Conservation (phyloP, 2,329 filamentous ascomycete species). For the Ophioceras dolichostomum region DNA sequence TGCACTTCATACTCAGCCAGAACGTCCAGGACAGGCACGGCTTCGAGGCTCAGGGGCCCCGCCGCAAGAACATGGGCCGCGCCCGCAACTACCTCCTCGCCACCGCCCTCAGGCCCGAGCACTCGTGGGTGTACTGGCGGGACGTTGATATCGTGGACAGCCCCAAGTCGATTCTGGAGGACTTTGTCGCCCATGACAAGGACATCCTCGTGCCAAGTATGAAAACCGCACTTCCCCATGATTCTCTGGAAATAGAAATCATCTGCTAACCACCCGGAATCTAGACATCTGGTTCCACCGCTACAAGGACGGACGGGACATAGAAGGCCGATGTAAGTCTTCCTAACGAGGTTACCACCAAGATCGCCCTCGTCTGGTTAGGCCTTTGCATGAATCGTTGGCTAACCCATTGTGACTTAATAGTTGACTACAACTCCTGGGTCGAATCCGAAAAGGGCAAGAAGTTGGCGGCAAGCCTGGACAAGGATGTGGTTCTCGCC, state of each 20-base stretch:
- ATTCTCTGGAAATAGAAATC: too few relatives aligned
- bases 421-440: constrained; percentile 99
- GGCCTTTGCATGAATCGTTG: not conserved
- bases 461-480: constrained; percentile 58
- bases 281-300: constrained; percentile 95
- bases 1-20: constrained; percentile 64
- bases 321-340: constrained; percentile 85
- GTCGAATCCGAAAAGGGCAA: constrained; percentile 80
- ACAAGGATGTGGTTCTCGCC: constrained; percentile 73
- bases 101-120: constrained; percentile 76
- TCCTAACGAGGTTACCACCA: too few relatives aligned
- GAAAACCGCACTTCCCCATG: constrained; percentile 19
- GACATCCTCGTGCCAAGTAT: constrained; percentile 92
- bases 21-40: constrained; percentile 72
- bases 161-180: constrained; percentile 77
- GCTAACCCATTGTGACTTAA: constrained; percentile 2
- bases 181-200: constrained; percentile 86
- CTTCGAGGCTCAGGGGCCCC: constrained; percentile 77
- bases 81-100: constrained; percentile 87
- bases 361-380: not conserved
- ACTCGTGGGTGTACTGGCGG: constrained; percentile 98
- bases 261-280: not conserved
- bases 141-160: constrained; percentile 95
- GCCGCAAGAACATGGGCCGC: constrained; percentile 78
- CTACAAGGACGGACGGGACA: constrained; percentile 67